Evolutionary conservation across 345 rosid genomes (phyloP).

Genomic region (Litchi chinensis): DNA sequence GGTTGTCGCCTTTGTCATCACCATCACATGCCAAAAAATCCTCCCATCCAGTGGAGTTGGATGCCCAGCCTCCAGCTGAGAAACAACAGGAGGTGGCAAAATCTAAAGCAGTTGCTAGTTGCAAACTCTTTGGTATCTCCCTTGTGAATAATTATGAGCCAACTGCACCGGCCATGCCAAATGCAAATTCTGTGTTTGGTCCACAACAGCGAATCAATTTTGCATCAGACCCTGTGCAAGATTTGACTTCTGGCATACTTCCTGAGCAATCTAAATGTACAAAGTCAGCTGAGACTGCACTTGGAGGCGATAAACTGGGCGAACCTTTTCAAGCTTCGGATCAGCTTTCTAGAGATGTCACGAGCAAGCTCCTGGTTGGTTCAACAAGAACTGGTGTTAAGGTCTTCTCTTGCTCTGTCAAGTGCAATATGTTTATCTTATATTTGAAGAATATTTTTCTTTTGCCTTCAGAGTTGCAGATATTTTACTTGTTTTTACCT

Average conservation of each 20-base stretch:
- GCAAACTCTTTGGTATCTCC: constrained; percentile 57
- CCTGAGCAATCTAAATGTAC: constrained; percentile 32
- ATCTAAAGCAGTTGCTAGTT: constrained; percentile 33
- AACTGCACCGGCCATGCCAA: constrained; percentile 20
- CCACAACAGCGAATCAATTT: constrained; percentile 11
- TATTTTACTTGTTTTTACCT: background rate
- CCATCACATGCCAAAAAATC: constrained; percentile 29
- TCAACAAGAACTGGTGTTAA: constrained; percentile 54
- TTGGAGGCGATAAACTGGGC: constrained; percentile 29
- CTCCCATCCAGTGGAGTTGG: constrained; percentile 16
- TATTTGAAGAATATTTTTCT: background rate
- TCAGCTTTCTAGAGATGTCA: constrained; percentile 27
- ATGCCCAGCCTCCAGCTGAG: constrained; percentile 14
- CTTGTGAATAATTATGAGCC: constrained; percentile 30
- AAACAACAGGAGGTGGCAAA: constrained; percentile 34
- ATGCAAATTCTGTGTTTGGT: constrained; percentile 11
- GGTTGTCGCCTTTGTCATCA: constrained; percentile 36
- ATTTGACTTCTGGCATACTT: constrained; percentile 25
- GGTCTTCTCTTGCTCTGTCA: constrained; percentile 29
- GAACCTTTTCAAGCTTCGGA: constrained; percentile 28
- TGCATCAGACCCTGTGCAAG: constrained; percentile 16
- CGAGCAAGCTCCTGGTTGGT: constrained; percentile 34
- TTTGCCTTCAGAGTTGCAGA: background rate
- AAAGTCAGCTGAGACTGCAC: constrained; percentile 15
- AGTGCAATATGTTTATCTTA: background rate